phyloP scores from a whole-genome alignment of 2,329 filamentous ascomycete genomes.

The Coccinonectria pachysandricola region DNA sequence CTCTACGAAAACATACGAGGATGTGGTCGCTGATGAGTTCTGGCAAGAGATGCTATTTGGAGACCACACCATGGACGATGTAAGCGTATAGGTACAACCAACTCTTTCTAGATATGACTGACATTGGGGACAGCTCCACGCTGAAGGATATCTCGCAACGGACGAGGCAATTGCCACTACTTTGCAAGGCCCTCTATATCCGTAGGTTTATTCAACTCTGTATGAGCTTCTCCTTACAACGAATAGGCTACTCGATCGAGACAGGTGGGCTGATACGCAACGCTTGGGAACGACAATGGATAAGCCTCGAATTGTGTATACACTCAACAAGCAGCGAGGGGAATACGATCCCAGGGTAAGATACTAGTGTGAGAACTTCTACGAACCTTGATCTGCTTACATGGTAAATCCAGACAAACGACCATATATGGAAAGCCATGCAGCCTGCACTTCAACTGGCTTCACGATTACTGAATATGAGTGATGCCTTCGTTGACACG shows the following conservation, averaged over 20 bases:
- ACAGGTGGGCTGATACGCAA: constrained; percentile 7
- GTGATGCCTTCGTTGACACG: constrained; percentile 11
- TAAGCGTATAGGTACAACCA: constrained; percentile 1
- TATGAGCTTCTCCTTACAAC: constrained; percentile 1
- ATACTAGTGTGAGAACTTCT: not conserved
- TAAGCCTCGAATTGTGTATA: constrained; percentile 9
- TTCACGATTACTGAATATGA: constrained; percentile 11
- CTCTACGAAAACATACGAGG: constrained; percentile 14
- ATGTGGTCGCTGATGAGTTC: constrained; percentile 18
- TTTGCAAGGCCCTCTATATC: too few species aligned
- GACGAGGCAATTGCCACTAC: constrained; percentile 1
- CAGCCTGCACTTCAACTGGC: constrained; percentile 19
- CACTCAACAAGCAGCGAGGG: constrained; percentile 10
- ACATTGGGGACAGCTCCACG: constrained; percentile 10
- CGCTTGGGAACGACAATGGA: not conserved
- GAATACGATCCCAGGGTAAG: constrained; percentile 18
- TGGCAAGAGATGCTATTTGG: constrained; percentile 21
- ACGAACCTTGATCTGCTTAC: constrained; percentile 3
- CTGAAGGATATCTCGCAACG: constrained; percentile 15
- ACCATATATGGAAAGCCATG: constrained; percentile 20
- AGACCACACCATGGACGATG: constrained; percentile 23
- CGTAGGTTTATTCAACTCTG: too few species aligned
- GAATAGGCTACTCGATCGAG: constrained; percentile 7
- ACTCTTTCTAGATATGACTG: not conserved
- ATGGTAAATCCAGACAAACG: constrained; percentile 13